phyloP scores from a whole-genome alignment of 805 yeast species.

The Wickerhamiella allomyrinae region DNA sequence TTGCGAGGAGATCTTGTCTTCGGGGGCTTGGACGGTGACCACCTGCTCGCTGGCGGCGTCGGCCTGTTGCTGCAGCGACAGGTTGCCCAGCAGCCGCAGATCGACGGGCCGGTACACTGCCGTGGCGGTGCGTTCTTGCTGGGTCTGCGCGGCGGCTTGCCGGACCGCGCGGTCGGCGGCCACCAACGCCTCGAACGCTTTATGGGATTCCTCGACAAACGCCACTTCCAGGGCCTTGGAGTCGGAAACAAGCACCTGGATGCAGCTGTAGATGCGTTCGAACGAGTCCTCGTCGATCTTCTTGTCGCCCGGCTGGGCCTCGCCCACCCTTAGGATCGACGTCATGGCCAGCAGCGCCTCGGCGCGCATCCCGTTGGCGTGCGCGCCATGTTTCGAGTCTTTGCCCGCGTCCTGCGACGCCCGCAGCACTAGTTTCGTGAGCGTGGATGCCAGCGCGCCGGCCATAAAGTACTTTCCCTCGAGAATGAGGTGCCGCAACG shows the following conservation, averaged over 20 bases:
- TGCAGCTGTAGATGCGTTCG: constrained; percentile 85
- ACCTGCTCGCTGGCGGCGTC: constrained; percentile 3
- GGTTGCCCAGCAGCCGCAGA: constrained; percentile 15
- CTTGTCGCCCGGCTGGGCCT: constrained; percentile 50
- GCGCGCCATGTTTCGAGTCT: constrained; percentile 26
- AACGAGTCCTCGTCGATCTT: constrained; percentile 90
- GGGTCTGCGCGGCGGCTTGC: constrained; percentile 23
- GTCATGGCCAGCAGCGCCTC: constrained; percentile 91
- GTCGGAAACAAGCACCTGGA: constrained; percentile 47
- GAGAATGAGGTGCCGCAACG: constrained; percentile 66
- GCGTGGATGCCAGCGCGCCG: constrained; percentile 72
- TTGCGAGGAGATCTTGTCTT: constrained; percentile 40
- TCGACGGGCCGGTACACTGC: constrained; percentile 16
- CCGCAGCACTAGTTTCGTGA: constrained; percentile 76
- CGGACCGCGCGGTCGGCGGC: constrained; percentile 28
- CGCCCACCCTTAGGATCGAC: constrained; percentile 78
- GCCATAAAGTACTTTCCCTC: constrained; percentile 86
- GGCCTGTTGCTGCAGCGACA: constrained; percentile 1
- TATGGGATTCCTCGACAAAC: constrained; percentile 76
- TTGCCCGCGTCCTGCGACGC: constrained; percentile 39
- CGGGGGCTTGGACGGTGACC: background rate
- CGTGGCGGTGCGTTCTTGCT: constrained; percentile 40
- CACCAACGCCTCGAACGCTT: constrained; percentile 65
- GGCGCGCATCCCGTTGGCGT: constrained; percentile 74
- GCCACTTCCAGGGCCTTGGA: constrained; percentile 24